These are phyloP conservation scores for Scleroderma bovista DNA, from an alignment of 768 basidiomycete genomes.

Conservation along the genomic window DNA sequence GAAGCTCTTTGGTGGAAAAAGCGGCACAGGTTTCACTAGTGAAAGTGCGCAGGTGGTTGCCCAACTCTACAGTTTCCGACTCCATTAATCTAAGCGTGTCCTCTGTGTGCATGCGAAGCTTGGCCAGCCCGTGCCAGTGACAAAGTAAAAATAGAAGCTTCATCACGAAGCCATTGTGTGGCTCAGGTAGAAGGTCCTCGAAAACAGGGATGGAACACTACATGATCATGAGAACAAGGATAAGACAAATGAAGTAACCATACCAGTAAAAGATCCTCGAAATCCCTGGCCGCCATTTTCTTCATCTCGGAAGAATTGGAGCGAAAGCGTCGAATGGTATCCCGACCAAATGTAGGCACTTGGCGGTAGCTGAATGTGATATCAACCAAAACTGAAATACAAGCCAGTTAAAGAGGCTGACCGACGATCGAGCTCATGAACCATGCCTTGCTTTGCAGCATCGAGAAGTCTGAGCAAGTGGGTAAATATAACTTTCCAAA, in stretches of 20 bases:
- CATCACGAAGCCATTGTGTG: conserved; percentile 8
- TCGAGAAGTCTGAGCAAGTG: no score
- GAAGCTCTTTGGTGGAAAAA: conserved; percentile 27
- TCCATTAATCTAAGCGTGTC: conserved; percentile 2
- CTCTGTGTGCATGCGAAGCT: conserved; percentile 19
- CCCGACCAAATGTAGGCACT: conserved; percentile 27
- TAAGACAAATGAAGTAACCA: not conserved
- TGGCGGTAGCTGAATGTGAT: conserved; percentile 20
- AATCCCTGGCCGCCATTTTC: conserved; percentile 23
- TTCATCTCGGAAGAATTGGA: conserved; percentile 24
- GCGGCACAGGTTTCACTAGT: conserved; percentile 10
- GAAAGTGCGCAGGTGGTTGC: conserved; percentile 20
- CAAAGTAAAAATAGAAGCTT: conserved; percentile 14
- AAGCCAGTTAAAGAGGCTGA: not conserved
- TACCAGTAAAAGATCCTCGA: conserved; percentile 35
- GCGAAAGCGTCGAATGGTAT: no score
- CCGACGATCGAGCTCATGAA: conserved; percentile 18
- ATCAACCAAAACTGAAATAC: not conserved
- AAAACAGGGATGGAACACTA: conserved; percentile 30
- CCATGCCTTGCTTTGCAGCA: no score
- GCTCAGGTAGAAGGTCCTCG: conserved; percentile 21
- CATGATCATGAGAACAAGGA: not conserved
- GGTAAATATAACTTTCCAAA: no score
- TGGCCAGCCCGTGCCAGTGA: conserved; percentile 20
- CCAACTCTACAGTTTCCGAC: conserved; percentile 7